Evolutionary conservation across 2,329 filamentous ascomycete species (phyloP), one percentile per base, ranked within the genome.

Genomic region (Hymenoscyphus fraxineus): DNA sequence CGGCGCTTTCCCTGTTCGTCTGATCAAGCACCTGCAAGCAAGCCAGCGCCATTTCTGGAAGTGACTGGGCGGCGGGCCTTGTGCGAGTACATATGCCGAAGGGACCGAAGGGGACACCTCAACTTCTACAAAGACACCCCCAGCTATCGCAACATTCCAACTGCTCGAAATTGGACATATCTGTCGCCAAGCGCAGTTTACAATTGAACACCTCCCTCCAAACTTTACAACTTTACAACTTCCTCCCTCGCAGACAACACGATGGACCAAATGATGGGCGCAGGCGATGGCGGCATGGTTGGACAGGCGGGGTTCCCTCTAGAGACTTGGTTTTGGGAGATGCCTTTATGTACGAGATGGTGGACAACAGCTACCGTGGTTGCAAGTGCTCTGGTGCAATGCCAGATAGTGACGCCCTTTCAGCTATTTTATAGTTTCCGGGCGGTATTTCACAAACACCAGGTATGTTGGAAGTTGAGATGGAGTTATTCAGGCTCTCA

Each of bases 301-400:
- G 84, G 85, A 64, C 85, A 83, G 70, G 85, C 83, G 65, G 81
- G 83, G 62, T 81, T 97, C 74, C 95, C 94, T 54, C 84, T 99
- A 7, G 95, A 98, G 78, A 90, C 94, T 71, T 99, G 95, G 95
- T 98, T 97, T 78, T 97, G 92, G 84, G 95, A 99, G 78, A 97
- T 97, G 90, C 95, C 95, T 3, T 87, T 95, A 32, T 96, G 93
- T 78, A 99, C 95, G 44, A 84, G 95, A 67, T 96, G 91, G 89
- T 99, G 95, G 95, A 98, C 95, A 27, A 93, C 92, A 31, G 93
- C 93, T 4, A 96, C 93, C 0, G 88, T 98, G 54, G 81, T 92
- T 64, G 95, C 90, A 12, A 96, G 93, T 71, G 87, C 93, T 16
- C 80, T 98, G 71, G 93, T 98, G 5, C 95, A 98, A 78, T 98